Conservation (phyloP, 805 yeast genomes). For the Wickerhamiella bombiphila region DNA sequence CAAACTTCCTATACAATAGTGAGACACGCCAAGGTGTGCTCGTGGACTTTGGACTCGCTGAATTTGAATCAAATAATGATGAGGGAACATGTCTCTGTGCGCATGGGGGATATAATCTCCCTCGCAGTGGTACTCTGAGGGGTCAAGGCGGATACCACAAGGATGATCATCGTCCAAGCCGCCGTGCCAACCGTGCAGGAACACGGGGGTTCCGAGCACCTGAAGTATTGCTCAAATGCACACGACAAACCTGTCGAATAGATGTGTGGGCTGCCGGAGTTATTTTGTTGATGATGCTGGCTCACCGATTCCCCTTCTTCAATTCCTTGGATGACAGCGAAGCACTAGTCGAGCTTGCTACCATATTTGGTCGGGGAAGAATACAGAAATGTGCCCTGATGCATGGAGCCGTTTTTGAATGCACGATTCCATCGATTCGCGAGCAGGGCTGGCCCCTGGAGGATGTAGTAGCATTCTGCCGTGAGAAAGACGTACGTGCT, state of each 20-base stretch:
- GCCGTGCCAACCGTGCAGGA: conserved; percentile 94
- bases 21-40: conserved; percentile 57
- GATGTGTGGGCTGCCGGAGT: conserved; percentile 94
- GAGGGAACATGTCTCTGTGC: conserved; percentile 13
- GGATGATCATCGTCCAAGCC: conserved; percentile 73
- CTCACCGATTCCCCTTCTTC: conserved; percentile 82
- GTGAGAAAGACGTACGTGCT: background rate
- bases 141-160: conserved; percentile 59
- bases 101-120: conserved; percentile 10
- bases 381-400: conserved; percentile 64
- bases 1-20: conserved; percentile 59
- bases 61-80: conserved; percentile 26
- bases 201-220: conserved; percentile 93
- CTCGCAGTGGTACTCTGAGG: conserved; percentile 17
- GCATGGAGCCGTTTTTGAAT: conserved; percentile 81
- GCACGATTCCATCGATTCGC: conserved; percentile 38
- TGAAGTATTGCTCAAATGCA: conserved; percentile 76
- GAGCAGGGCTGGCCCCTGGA: conserved; percentile 29
- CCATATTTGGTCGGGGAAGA: conserved; percentile 60
- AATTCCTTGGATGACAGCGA: conserved; percentile 89
- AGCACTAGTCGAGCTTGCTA: conserved; percentile 71
- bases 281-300: conserved; percentile 59
- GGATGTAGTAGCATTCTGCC: conserved; percentile 28
- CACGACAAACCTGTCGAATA: conserved; percentile 63
- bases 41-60: conserved; percentile 90